Evolutionary conservation across 2,329 filamentous ascomycete species (phyloP).

Genomic region (Colletotrichum sp.): DNA sequence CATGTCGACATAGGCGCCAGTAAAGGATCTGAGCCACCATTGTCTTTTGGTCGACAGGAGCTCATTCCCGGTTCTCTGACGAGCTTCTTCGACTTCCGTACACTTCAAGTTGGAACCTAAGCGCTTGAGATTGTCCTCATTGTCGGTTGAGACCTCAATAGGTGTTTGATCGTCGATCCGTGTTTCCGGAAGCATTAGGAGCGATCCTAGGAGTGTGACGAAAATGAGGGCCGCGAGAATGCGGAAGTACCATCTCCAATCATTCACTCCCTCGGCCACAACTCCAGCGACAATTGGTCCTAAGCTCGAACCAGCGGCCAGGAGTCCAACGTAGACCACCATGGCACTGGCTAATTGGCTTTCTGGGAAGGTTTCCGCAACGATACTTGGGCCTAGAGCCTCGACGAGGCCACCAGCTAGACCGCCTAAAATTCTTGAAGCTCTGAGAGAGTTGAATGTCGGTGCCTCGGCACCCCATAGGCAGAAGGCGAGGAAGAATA

Average conservation of each 20-base stretch:
- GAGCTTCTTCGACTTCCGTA: background rate
- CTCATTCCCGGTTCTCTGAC: background rate
- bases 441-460: slow-evolving; percentile 14
- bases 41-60: background rate
- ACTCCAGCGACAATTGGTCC: slow-evolving; percentile 23
- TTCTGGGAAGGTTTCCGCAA: slow-evolving; percentile 22
- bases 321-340: slow-evolving; percentile 25
- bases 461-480: slow-evolving; percentile 22
- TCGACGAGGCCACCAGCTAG: slow-evolving; percentile 22
- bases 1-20: slow-evolving; percentile 4
- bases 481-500: slow-evolving; percentile 19
- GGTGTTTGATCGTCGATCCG: background rate
- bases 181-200: slow-evolving; percentile 26
- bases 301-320: slow-evolving; percentile 23
- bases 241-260: slow-evolving; percentile 25
- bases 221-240: slow-evolving; percentile 18
- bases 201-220: slow-evolving; percentile 16
- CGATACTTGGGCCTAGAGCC: slow-evolving; percentile 24
- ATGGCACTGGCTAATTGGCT: slow-evolving; percentile 25
- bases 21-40: slow-evolving; percentile 12
- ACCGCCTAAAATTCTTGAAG: slow-evolving; percentile 15
- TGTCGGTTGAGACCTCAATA: background rate
- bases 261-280: slow-evolving; percentile 7
- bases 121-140: background rate
- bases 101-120: background rate